A percentile compares a stretch with the other conserved stretches of the same genome.
phyloP scores from a whole-genome alignment of 2,329 filamentous ascomycete genomes.

The Teratosphaeria viscida region DNA sequence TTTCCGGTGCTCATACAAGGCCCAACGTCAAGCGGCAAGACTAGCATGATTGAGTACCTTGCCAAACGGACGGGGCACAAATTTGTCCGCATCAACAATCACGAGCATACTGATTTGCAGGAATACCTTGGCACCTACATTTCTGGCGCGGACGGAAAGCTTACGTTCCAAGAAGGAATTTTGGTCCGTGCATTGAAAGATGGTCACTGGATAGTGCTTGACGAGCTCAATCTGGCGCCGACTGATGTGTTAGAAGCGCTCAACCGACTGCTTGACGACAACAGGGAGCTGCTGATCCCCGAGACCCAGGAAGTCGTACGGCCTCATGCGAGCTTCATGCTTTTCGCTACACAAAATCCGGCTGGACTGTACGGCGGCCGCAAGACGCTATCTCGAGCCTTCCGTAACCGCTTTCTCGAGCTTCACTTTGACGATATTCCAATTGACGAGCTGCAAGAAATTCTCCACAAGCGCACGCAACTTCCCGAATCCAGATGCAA shows the following conservation, averaged over 20 bases:
- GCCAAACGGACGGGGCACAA: conserved; percentile 95
- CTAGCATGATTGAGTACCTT: conserved; percentile 97
- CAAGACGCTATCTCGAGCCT: conserved; percentile 86
- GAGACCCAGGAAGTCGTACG: conserved; percentile 91
- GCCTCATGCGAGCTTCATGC: conserved; percentile 90
- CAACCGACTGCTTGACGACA: conserved; percentile 91
- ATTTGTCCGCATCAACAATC: conserved; percentile 98
- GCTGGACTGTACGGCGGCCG: conserved; percentile 89
- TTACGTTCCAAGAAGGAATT: conserved; percentile 86
- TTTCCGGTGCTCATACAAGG: conserved; percentile 95
- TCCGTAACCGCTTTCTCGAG: conserved; percentile 93
- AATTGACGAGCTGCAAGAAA: conserved; percentile 83
- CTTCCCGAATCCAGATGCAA: conserved; percentile 86
- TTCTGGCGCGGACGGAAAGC: conserved; percentile 70
- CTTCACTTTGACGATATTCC: conserved; percentile 98
- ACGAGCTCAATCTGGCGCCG: conserved; percentile 92
- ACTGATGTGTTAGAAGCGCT: conserved; percentile 94
- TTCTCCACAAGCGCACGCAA: conserved; percentile 77
- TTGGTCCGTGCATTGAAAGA: conserved; percentile 85
- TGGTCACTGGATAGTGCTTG: conserved; percentile 95
- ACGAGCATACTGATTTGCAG: conserved; percentile 96
- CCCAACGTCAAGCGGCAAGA: conserved; percentile 94
- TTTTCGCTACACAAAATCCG: conserved; percentile 96
- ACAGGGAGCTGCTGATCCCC: conserved; percentile 86
- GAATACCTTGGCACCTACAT: conserved; percentile 95